These are phyloP conservation scores for Posidonia australis DNA, from an alignment of 106 monocot species.

Conservation along the genomic window DNA sequence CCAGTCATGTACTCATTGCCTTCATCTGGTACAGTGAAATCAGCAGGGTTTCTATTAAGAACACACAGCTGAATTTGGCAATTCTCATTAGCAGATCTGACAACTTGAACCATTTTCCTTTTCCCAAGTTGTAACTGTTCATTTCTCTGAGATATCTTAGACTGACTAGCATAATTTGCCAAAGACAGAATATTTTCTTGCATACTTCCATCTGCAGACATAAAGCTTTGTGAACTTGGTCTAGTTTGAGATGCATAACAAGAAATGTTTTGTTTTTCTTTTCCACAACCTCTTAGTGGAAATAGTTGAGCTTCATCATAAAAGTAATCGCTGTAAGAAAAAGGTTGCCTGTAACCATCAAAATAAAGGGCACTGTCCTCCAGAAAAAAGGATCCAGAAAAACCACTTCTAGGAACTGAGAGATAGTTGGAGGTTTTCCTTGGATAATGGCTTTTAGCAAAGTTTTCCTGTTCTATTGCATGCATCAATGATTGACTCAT, in stretches of 20 bases:
- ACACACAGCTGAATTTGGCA: slow-evolving; percentile 29
- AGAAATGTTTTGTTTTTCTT: slow-evolving; percentile 10
- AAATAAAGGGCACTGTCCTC: background rate
- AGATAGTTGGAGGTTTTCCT: slow-evolving; percentile 29
- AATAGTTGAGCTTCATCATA: background rate
- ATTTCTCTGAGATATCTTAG: slow-evolving; percentile 7
- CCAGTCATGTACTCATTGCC: slow-evolving; percentile 53
- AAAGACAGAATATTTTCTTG: slow-evolving; percentile 5
- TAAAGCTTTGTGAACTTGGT: slow-evolving; percentile 4
- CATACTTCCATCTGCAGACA: slow-evolving; percentile 4
- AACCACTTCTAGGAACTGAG: slow-evolving; percentile 33
- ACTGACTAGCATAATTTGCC: background rate
- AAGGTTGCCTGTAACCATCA: slow-evolving; percentile 4
- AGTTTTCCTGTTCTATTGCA: background rate
- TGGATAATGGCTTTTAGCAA: slow-evolving; percentile 7
- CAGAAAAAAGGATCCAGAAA: slow-evolving; percentile 42
- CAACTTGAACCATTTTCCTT: slow-evolving; percentile 10
- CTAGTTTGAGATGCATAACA: slow-evolving; percentile 5
- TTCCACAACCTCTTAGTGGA: background rate
- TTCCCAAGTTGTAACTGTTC: slow-evolving; percentile 5
- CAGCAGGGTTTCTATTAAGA: slow-evolving; percentile 85
- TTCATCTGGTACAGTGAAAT: slow-evolving; percentile 55
- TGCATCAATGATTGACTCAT: background rate
- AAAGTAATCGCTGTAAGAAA: slow-evolving; percentile 13
- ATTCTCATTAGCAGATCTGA: slow-evolving; percentile 12